Conservation (phyloP, 495 filamentous ascomycete genomes). For the Annulohypoxylon stygium region DNA sequence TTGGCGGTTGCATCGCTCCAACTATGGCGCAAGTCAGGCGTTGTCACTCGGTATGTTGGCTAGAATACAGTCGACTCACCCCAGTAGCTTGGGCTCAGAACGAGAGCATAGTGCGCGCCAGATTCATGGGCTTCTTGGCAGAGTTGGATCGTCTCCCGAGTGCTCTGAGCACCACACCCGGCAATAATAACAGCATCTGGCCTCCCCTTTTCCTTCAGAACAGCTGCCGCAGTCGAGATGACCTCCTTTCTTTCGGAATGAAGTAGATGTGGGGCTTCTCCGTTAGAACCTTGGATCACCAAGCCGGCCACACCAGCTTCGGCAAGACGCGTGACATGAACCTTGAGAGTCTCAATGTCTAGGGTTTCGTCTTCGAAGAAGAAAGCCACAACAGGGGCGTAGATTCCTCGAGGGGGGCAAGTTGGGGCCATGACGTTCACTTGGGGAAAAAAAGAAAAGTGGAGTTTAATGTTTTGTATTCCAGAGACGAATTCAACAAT, state of each 20-base stretch:
- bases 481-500: no score
- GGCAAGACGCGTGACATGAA: slow-evolving; percentile 77
- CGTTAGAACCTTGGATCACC: slow-evolving; percentile 84
- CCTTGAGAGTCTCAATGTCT: slow-evolving; percentile 71
- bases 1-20: slow-evolving; percentile 21
- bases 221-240: slow-evolving; percentile 78
- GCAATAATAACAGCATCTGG: slow-evolving; percentile 78
- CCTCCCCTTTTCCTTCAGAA: slow-evolving; percentile 73
- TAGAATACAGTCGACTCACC: neutral
- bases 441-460: no score
- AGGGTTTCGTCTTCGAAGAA: slow-evolving; percentile 77
- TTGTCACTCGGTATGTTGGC: neutral
- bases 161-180: slow-evolving; percentile 82
- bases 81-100: slow-evolving; percentile 85
- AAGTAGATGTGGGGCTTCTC: slow-evolving; percentile 83
- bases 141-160: slow-evolving; percentile 81
- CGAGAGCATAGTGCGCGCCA: slow-evolving; percentile 84
- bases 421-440: slow-evolving; percentile 8
- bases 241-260: slow-evolving; percentile 74
- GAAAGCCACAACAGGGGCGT: slow-evolving; percentile 79
- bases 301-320: slow-evolving; percentile 75
- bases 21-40: neutral
- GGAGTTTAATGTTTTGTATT: no score
- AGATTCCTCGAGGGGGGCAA: slow-evolving; percentile 53
- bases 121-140: slow-evolving; percentile 77